These are phyloP conservation scores for Oehlia diaphana DNA, from an alignment of 192 early-diverging fungal species.

Conservation along the genomic window DNA sequence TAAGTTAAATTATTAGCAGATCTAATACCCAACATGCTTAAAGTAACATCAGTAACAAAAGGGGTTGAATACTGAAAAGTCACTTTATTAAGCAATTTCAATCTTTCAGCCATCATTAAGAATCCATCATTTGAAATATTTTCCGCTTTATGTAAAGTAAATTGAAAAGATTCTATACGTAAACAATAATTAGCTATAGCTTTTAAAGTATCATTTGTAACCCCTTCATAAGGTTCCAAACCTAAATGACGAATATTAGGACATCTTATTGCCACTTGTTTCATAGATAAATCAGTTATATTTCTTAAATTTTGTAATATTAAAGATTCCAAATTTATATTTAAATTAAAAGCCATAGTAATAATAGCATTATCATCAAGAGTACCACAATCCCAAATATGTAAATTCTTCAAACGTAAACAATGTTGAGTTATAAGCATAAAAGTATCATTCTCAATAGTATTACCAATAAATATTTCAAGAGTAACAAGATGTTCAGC, in stretches of 20 bases:
- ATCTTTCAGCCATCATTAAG: not conserved
- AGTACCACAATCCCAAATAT: conserved; percentile 25
- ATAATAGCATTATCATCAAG: not conserved
- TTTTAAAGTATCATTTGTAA: conserved; percentile 13
- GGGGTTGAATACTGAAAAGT: conserved; percentile 16
- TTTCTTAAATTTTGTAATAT: conserved; percentile 21
- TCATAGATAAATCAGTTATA: conserved; percentile 20
- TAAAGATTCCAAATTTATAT: conserved; percentile 18
- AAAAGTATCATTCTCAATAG: conserved; percentile 1
- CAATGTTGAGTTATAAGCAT: conserved; percentile 13
- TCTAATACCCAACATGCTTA: conserved; percentile 15
- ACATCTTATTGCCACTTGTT: conserved; percentile 14
- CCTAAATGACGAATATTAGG: conserved; percentile 18
- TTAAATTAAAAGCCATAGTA: not conserved
- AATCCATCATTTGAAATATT: conserved; percentile 25
- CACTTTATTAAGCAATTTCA: conserved; percentile 10
- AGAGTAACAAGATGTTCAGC: conserved; percentile 1
- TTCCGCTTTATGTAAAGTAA: not conserved
- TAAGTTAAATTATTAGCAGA: not conserved
- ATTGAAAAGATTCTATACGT: conserved; percentile 19
- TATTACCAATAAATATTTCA: conserved; percentile 24
- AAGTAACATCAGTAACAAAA: conserved; percentile 10
- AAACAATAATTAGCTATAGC: conserved; percentile 15
- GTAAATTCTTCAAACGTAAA: conserved; percentile 10
- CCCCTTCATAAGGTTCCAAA: conserved; percentile 23